Base-by-base conservation (phyloP, 2,329 filamentous ascomycete genomes). In the Ascochyta pisi region DNA sequence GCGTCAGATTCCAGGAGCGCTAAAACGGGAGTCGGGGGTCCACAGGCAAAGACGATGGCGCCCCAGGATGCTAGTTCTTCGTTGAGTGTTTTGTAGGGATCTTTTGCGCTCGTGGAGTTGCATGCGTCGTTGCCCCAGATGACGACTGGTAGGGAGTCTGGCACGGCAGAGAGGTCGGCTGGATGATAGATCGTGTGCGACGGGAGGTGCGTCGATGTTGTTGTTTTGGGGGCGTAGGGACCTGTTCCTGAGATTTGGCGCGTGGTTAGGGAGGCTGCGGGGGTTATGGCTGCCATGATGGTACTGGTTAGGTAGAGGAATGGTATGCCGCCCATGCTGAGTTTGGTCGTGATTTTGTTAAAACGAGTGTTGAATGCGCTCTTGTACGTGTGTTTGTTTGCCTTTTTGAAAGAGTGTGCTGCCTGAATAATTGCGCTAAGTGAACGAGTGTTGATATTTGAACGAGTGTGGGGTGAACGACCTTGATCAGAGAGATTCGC, bases 121-220 rank as follows among this genome's bases (percentile, higher is more conserved):
- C 47, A 50, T 13, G 12, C 29, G 29, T 16, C 23, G 29, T 42
- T 42, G 8, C 26, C 47, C 47, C 47, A 50, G 6, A 50, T 23
- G 6, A 50, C 15, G 19, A 43, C 38, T 1, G 38, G 38, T 9
- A 26, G 13, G 1, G 29, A 1, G 4, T 12, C 13, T 16, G 39
- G 6, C 8, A 35, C 7, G 13, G 29, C 7, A 27, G 22, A 35
- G 27, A 37, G 38, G 31, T 33, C 26, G 15, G 27, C 1, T 7
- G 47, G 47, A 8, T 19, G 27, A 29, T 50, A 50, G 38, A 50
- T 16, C 3, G 15, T 42, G 35, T 41, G 39, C 6, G 13, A 8
- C 5, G 29, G 22, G 1, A 38, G 38, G 45, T 40, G 39, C 5
- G 19, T 12, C 16, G 26, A 16, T 16, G 37, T 31, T 9, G 46